Evolutionary conservation across 768 basidiomycete genomes (phyloP), one percentile per base, ranked within the genome.

Genomic region (Xanthoconium purpureum): DNA sequence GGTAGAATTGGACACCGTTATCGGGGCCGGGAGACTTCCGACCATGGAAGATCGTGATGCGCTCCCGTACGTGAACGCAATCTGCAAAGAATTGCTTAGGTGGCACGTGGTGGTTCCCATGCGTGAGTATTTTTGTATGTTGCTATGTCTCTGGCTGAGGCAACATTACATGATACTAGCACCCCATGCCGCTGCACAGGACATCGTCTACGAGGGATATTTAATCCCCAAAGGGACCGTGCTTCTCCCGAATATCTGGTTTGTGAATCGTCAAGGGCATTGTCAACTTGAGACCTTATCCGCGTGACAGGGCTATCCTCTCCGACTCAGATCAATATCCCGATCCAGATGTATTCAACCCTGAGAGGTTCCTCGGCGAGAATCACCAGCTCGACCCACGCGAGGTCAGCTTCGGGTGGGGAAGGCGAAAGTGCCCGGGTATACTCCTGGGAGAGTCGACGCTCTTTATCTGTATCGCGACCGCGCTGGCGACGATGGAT

Each of bases 181-280:
- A 2, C 18, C 44, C 13, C 63, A 62, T 30, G 46, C 49, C 43
- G 46, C 35, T 14, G 52, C 45, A 17, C 43, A 66, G 24, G 67
- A 71, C 10, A n/a, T 52, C 2, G 32, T 52, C 43, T 59, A 62
- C 29, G 39, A 66, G 5, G 69, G 65, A 3, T 62, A 61, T 30
- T 10, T 59, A 0, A 70, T 71, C 3, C 59, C 63, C 1, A 62
- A 63, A 15, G 69, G 65, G 24, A 39, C 54, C 0, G 9, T 38
- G 13, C 32, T 58, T 2, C 2, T 60, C 7, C 20, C 20, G 10
- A 66, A 59, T 7, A 24, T 47, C 20, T 61, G 59, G 65, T 63
- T 8, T 1, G 59, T 55, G 37, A 6, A 14, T 33, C 17, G 38
- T 15, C 5, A 32, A 2, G 11, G 17, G 13, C 3, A 11, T 18